These are phyloP conservation scores for Cardiospermum halicacabum DNA, from an alignment of 345 rosid genomes.

Conservation along the genomic window DNA sequence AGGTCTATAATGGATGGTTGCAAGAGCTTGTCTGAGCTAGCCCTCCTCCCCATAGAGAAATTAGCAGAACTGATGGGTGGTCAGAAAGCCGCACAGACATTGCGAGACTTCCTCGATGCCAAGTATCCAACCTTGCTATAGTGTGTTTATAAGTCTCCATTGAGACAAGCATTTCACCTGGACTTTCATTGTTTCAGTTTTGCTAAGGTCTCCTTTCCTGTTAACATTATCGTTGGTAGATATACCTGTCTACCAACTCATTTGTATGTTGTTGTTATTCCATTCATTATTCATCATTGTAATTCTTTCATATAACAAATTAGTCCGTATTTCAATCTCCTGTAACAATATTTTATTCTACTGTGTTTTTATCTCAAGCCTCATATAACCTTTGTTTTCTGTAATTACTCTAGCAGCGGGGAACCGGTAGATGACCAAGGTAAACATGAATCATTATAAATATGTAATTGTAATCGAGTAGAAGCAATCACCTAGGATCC, in stretches of 20 bases:
- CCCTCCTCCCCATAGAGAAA: slow-evolving; percentile 59
- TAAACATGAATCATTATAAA: too few relatives aligned
- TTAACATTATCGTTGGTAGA: background rate
- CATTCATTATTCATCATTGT: background rate
- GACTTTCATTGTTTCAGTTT: background rate
- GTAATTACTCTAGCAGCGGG: too few relatives aligned
- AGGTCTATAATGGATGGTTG: slow-evolving; percentile 87
- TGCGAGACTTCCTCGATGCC: slow-evolving; percentile 83
- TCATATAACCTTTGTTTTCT: too few relatives aligned
- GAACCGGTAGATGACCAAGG: too few relatives aligned
- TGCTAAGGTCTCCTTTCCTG: background rate
- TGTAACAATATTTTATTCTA: background rate
- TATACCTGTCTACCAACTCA: background rate
- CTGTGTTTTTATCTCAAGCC: background rate
- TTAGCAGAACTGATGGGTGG: slow-evolving; percentile 85
- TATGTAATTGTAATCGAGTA: background rate
- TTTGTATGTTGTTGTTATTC: slow-evolving; percentile 3
- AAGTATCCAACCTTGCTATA: slow-evolving; percentile 87
- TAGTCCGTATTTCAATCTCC: background rate
- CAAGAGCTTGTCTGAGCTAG: slow-evolving; percentile 76
- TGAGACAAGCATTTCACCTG: background rate
- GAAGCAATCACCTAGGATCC: slow-evolving; percentile 35
- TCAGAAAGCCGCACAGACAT: slow-evolving; percentile 72
- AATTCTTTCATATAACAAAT: background rate
- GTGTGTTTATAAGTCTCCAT: background rate